Evolutionary conservation across 2,329 filamentous ascomycete genomes (phyloP), one percentile per base, ranked within the genome.

Genomic region (Alternaria sp.): DNA sequence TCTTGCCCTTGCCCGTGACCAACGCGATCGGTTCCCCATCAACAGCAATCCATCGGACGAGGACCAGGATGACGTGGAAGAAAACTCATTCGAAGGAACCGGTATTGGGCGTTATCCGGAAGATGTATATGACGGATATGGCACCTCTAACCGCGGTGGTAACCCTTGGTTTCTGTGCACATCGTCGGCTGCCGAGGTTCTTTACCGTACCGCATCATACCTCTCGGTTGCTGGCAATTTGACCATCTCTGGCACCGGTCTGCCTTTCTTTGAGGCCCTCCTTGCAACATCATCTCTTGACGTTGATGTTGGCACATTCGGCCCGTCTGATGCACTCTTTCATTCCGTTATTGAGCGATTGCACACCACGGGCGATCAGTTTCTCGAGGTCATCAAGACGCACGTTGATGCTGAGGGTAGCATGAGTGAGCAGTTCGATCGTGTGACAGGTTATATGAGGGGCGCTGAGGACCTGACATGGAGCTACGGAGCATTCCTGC

Each of bases 121-220:
- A 68, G 80, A 82, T 62, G 69, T 74, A 0, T 81, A 81, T 65
- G 70, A 80, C 63, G 79, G 79, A 18, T 77, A 78, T 59, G 69
- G 67, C 30, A 77, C 62, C 34, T 68, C 70, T 5, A 43, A 54
- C 12, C 64, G 61, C 11, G 71, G 67, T 43, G 79, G 79, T 18
- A 79, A 81, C 48, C 79, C 79, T 6, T 81, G 79, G 79, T 82
- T 81, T 61, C 71, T 82, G 7, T 81, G 79, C 70, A 82, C 80
- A 5, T 72, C 75, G 8, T 72, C 73, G n/a, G 79, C 78, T 2
- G 75, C 80, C 5, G 74, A 79, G 43, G 61, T 81, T 44, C 66
- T 81, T 6, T 82, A 78, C 68, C 76, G 71, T 49, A 74, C 76
- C 12, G 73, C 77, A 6, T 54, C 70, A 2, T 73, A 79, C 41